phyloP scores from a whole-genome alignment of 169 alveolate genomes.

The Babesia ovis region DNA sequence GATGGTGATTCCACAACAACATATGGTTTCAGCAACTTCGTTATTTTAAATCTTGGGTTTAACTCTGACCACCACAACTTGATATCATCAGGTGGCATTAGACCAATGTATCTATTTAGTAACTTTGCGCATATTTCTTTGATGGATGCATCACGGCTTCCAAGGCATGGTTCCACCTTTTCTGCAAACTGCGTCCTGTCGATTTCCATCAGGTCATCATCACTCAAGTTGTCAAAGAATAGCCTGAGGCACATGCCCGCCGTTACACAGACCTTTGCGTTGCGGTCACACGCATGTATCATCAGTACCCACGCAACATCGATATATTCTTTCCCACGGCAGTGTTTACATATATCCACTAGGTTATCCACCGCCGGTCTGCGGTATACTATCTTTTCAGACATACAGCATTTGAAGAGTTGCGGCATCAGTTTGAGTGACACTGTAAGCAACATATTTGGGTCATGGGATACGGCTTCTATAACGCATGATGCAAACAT shows the following conservation, averaged over 20 bases:
- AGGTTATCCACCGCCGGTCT: slow-evolving; percentile 31
- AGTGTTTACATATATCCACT: neutral
- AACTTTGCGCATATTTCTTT: neutral
- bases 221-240: slow-evolving; percentile 16
- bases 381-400: slow-evolving; percentile 49
- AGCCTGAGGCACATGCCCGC: neutral
- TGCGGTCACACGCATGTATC: slow-evolving; percentile 19
- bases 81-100: neutral
- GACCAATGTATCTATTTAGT: neutral
- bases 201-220: neutral
- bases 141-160: neutral
- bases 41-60: neutral
- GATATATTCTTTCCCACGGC: neutral
- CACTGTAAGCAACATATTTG: neutral
- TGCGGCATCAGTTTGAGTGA: slow-evolving; percentile 32
- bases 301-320: slow-evolving; percentile 19
- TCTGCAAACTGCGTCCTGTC: neutral
- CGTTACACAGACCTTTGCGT: slow-evolving; percentile 12
- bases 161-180: neutral
- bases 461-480: neutral
- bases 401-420: slow-evolving; percentile 29
- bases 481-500: slow-evolving; percentile 14
- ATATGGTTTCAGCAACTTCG: slow-evolving; percentile 6
- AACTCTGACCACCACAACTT: neutral
- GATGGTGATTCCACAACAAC: too few relatives aligned